These are phyloP conservation scores for Zea luxurians DNA, from an alignment of 176 grass and related monocot genomes.

Conservation along the genomic window DNA sequence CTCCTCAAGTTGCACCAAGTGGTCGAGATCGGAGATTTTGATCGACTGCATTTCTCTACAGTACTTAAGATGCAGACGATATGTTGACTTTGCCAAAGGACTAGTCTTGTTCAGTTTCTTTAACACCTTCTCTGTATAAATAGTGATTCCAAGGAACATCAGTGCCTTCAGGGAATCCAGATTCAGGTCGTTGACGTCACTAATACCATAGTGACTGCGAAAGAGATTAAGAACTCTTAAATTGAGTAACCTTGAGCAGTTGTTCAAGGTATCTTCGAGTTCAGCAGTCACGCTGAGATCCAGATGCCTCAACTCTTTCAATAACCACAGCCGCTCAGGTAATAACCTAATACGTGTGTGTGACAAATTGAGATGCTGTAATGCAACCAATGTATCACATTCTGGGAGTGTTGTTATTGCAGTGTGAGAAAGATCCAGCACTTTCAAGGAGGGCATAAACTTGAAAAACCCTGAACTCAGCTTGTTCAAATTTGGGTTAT, in stretches of 20 bases:
- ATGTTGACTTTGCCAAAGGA: constrained; percentile 70
- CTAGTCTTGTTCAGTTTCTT: constrained; percentile 57
- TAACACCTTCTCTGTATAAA: constrained; percentile 66
- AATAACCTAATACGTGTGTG: constrained; percentile 55
- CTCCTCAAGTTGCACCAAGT: constrained; percentile 67
- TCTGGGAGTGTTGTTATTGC: constrained; percentile 56
- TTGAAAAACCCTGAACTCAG: constrained; percentile 54
- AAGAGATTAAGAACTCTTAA: constrained; percentile 71
- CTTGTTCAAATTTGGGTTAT: constrained; percentile 61
- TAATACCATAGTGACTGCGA: constrained; percentile 65
- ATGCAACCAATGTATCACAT: constrained; percentile 41
- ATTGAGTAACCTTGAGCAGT: constrained; percentile 63
- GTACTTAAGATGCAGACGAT: constrained; percentile 55
- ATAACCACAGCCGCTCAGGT: constrained; percentile 52
- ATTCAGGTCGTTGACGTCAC: constrained; percentile 57
- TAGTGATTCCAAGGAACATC: constrained; percentile 61
- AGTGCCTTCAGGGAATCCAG: constrained; percentile 49
- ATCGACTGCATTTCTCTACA: constrained; percentile 59
- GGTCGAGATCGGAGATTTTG: constrained; percentile 63
- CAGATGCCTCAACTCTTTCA: constrained; percentile 70
- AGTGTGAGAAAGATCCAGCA: constrained; percentile 81
- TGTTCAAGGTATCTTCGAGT: constrained; percentile 61
- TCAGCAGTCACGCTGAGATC: constrained; percentile 61
- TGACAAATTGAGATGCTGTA: constrained; percentile 66
- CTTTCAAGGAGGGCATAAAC: constrained; percentile 58